A percentile compares a stretch with the other conserved stretches of the same genome.
Conservation (phyloP, 192 early-diverging fungal genomes). For the Gaertneriomyces sp. region DNA sequence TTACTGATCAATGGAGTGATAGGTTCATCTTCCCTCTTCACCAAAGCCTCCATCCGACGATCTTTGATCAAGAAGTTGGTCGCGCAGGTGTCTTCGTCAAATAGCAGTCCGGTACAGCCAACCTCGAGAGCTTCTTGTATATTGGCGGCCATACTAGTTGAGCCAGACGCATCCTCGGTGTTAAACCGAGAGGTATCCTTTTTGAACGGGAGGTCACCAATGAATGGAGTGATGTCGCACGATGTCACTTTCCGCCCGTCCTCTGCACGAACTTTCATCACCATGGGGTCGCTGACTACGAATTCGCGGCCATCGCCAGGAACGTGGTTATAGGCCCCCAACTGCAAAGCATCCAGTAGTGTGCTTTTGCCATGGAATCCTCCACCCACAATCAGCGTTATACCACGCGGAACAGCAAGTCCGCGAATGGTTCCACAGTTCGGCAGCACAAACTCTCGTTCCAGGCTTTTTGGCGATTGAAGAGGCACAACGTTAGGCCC, state of each 20-base stretch:
- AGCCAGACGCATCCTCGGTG: constrained; percentile 51
- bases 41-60: constrained; percentile 50
- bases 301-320: constrained; percentile 54
- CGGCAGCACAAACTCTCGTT: constrained; percentile 39
- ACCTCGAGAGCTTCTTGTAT: constrained; percentile 52
- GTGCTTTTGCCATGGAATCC: constrained; percentile 61
- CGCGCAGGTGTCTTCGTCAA: constrained; percentile 61
- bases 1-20: constrained; percentile 56
- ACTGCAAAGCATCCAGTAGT: constrained; percentile 51
- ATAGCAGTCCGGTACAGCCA: constrained; percentile 36
- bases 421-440: constrained; percentile 47
- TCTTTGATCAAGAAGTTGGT: constrained; percentile 63
- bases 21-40: constrained; percentile 45
- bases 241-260: constrained; percentile 45
- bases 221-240: constrained; percentile 52
- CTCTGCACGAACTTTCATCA: constrained; percentile 49
- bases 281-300: constrained; percentile 34
- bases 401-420: constrained; percentile 45
- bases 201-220: constrained; percentile 48
- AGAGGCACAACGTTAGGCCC: constrained; percentile 19
- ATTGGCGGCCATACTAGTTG: constrained; percentile 57
- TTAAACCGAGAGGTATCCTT: constrained; percentile 40
- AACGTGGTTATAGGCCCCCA: constrained; percentile 55
- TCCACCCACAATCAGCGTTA: constrained; percentile 52
- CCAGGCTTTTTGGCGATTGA: constrained; percentile 36